A percentile compares a stretch with the other conserved stretches of the same genome.
These are phyloP conservation scores for Zygoascus tannicola DNA, from an alignment of 805 yeast species.

Conservation along the genomic window DNA sequence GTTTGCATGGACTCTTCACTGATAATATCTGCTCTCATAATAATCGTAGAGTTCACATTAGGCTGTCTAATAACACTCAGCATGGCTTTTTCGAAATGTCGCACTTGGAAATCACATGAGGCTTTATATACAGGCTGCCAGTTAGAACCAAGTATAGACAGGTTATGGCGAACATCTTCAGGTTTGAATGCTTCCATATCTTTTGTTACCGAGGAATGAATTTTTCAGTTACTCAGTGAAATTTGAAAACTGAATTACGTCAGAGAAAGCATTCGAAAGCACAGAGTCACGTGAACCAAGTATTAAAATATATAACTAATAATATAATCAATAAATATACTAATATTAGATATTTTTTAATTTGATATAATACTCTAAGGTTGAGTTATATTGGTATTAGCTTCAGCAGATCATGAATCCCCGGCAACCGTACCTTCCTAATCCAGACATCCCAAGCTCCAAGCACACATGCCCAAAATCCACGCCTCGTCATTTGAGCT, in stretches of 20 bases:
- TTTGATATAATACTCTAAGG: too few relatives aligned
- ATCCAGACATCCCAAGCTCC: too few relatives aligned
- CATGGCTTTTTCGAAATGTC: conserved; percentile 70
- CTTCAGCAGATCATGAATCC: too few relatives aligned
- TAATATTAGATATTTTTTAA: too few relatives aligned
- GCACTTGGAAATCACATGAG: conserved; percentile 34
- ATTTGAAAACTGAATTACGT: not conserved
- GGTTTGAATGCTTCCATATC: conserved; percentile 1
- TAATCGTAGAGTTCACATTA: conserved; percentile 84
- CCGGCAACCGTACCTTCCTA: too few relatives aligned
- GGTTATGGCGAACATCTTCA: conserved; percentile 29
- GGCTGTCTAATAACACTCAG: conserved; percentile 71
- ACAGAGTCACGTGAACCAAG: too few relatives aligned
- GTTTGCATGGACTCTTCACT: conserved; percentile 15
- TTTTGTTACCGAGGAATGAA: not conserved
- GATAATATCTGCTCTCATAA: conserved; percentile 73
- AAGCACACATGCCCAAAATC: too few relatives aligned
- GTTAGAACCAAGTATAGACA: conserved; percentile 43
- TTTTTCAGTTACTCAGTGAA: not conserved
- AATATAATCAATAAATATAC: too few relatives aligned
- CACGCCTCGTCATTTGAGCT: too few relatives aligned
- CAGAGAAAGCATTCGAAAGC: too few relatives aligned
- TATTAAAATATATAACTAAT: too few relatives aligned
- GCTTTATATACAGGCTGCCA: conserved; percentile 57
- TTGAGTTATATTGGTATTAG: too few relatives aligned